Percentiles rank a stretch among this genome's conserved stretches.
phyloP scores from a whole-genome alignment of 306 rosid species.

The Lathyrus sativus region DNA sequence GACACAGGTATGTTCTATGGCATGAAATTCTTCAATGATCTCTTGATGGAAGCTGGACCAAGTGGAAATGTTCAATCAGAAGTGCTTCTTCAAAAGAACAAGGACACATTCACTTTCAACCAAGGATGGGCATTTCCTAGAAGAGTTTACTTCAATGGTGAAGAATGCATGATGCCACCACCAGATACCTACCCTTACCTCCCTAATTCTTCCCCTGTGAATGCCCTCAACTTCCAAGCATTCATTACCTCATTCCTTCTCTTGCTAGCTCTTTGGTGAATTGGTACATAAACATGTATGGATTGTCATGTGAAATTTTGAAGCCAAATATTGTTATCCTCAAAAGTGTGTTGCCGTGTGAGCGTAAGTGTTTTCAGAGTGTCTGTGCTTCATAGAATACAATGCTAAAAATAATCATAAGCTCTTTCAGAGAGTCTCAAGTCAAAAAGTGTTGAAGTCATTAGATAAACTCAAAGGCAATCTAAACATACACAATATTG shows the following conservation, averaged over 20 bases:
- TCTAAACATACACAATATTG: background rate
- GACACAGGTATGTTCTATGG: constrained; percentile 96
- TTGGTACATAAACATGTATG: constrained; percentile 28
- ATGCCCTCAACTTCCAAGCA: constrained; percentile 40
- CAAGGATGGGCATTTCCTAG: constrained; percentile 97
- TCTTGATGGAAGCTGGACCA: constrained; percentile 89
- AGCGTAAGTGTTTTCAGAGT: too few relatives aligned
- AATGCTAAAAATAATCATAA: background rate
- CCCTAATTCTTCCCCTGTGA: constrained; percentile 60
- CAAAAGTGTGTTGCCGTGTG: background rate
- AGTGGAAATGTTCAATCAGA: constrained; percentile 85
- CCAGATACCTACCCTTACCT: constrained; percentile 80
- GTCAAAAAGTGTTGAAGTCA: background rate
- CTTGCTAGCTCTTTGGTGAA: constrained; percentile 55
- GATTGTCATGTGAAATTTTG: constrained; percentile 42
- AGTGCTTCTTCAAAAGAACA: constrained; percentile 73
- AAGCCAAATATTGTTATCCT: constrained; percentile 37
- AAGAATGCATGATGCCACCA: constrained; percentile 89
- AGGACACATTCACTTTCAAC: constrained; percentile 73
- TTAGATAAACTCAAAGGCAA: background rate
- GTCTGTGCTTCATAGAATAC: too few relatives aligned
- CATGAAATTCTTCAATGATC: constrained; percentile 73
- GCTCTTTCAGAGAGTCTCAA: background rate
- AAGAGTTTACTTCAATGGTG: constrained; percentile 91
- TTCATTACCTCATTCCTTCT: constrained; percentile 49